phyloP scores from a whole-genome alignment of 495 filamentous ascomycete genomes.

The Penicillium fimorum region DNA sequence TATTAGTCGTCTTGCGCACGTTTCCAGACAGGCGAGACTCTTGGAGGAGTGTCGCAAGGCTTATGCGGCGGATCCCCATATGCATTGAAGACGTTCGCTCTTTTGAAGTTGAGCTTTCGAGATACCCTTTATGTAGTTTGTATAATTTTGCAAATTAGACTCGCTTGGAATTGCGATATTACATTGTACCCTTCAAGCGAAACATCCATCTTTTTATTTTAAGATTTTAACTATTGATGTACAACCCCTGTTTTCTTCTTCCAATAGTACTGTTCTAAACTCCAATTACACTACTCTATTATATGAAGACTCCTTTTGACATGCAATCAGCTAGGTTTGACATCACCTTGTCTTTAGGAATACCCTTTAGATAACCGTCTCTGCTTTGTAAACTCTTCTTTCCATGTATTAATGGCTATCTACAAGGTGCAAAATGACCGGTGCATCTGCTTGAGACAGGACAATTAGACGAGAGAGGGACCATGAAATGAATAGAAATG shows the following conservation, averaged over 20 bases:
- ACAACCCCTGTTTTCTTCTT: neutral
- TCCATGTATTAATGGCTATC: neutral
- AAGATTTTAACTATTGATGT: neutral
- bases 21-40: slow-evolving; percentile 78
- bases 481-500: neutral
- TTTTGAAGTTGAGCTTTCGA: neutral
- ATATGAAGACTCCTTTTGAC: too few species aligned
- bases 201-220: neutral
- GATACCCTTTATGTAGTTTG: neutral
- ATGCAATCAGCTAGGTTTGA: neutral
- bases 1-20: slow-evolving; percentile 72
- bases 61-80: slow-evolving; percentile 25
- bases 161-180: neutral
- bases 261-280: neutral
- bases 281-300: neutral
- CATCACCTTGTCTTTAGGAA: neutral
- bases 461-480: neutral
- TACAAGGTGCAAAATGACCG: neutral
- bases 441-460: neutral
- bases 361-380: too few species aligned
- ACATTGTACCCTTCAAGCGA: neutral
- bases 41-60: slow-evolving; percentile 73
- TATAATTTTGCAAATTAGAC: neutral
- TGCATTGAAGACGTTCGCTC: slow-evolving; percentile 9
- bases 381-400: too few species aligned